Base-by-base conservation (phyloP, 2,329 filamentous ascomycete genomes). In the Teratosphaeria epicoccoides region DNA sequence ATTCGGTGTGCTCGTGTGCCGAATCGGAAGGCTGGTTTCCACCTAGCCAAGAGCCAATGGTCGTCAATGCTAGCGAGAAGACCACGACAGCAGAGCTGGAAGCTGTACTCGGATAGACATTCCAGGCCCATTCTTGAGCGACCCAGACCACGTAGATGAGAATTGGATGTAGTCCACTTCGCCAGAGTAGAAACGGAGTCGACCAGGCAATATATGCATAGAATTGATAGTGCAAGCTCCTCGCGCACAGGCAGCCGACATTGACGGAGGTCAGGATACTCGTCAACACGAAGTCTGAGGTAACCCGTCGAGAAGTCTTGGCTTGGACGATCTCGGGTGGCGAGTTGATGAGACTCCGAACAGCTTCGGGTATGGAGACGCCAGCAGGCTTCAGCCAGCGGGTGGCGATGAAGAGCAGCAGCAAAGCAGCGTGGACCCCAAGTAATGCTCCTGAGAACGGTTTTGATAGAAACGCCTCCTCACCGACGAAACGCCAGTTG, bases 401-500 rank as follows among this genome's bases (percentile, higher is more conserved):
- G 11, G 76, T 81, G 26, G 73, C 65, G 47, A 83, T 71, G 66
- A 95, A 95, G 29, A 79, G 66, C 24, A 75, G 60, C 23, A 96
- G 76, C n/a, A 89, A 73, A 7, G 73, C 67, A 24, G 74, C 73
- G 66, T 96, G 88, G 51, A 80, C 64, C 1, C 69, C 74, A 24
- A 95, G 74, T 48, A 96, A 76, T 12, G 71, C 68, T 17, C 84
- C 60, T 24, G 88, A 81, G 65, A 95, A 94, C 1, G 72, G 66
- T 54, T 73, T 79, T 59, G 82, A 85, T 46, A 94, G 77, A 62
- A 98, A 98, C 0, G 73, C 70, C 6, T 86, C 80, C 69, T 96
- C 89, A 14, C 86, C 84, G n/a, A 96, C 71, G 67, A 97, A 97
- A 50, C 90, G 83, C 93, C 93, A 98, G 70, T 98, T 98, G 59